Base-by-base conservation (phyloP, 1,139 yeast species). In the Candida sojae region DNA sequence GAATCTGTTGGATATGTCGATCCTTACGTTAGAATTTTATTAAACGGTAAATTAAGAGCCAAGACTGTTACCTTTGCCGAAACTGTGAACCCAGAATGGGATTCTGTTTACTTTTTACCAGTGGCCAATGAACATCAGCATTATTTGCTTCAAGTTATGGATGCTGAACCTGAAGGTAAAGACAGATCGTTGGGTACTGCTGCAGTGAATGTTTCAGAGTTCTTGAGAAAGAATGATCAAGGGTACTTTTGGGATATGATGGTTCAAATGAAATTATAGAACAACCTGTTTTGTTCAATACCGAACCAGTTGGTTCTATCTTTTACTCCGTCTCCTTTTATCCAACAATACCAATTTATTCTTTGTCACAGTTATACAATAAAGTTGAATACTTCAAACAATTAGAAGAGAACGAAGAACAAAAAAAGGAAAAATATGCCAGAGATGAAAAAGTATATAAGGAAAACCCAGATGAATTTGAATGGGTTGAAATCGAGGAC, bases 1-100 rank as follows among this genome's bases (percentile, higher is more conserved):
- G 88, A 83, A 60, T 68, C 79, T 5, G 79, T 86, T 50, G 92
- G 92, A 48, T 80, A 79, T 52, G 82, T 86, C 57, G 92, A 87
- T 64, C 93, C 95, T 5, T 86, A 85, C 60, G 81, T 84, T 40
- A 76, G 80, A 52, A 73, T 86, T 12, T 58, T 79, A 44, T 64
- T 81, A 49, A 81, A 84, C 58, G 88, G 86, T 56, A 80, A 79
- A 59, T 64, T 81, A 45, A 75, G 75, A 54, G 86, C 77, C 47
- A 75, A 73, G 54, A 83, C 93, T 2, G 64, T 70, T 1, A 80
- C 80, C 44, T 77, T 80, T 55, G 77, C 81, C n/a, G 78, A 81
- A 47, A 76, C 83, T 2, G 63, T 73, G 35, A 70, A 80, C 47
- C 92, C 93, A 3, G 58, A 62, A 26, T 87, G 77, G 66, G 75